Evolutionary conservation across 176 grass and related monocot genomes (phyloP).

Genomic region (Musa itinerans): DNA sequence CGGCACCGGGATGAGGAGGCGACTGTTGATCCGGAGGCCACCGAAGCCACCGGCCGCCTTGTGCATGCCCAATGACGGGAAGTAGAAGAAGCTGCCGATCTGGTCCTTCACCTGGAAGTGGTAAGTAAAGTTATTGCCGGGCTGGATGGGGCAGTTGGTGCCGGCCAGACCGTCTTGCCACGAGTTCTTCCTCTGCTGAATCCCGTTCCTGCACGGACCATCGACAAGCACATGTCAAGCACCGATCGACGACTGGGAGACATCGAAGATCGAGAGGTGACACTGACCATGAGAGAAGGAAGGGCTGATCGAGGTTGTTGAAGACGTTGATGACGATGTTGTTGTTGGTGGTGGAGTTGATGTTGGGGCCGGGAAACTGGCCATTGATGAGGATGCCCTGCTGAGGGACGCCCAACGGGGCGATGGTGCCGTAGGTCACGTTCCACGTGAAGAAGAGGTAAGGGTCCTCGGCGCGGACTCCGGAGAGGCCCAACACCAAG

Average conservation of each 20-base stretch:
- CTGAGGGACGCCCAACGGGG: slow-evolving; percentile 44
- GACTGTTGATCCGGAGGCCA: slow-evolving; percentile 67
- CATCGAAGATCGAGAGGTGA: background rate
- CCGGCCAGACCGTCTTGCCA: slow-evolving; percentile 77
- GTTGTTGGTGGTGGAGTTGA: slow-evolving; percentile 92
- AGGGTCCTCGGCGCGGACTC: slow-evolving; percentile 64
- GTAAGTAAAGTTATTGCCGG: slow-evolving; percentile 81
- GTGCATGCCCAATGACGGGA: slow-evolving; percentile 73
- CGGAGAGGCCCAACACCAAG: background rate
- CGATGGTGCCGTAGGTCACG: slow-evolving; percentile 66
- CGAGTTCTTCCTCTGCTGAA: slow-evolving; percentile 89
- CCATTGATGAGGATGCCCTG: slow-evolving; percentile 76
- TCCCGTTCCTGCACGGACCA: slow-evolving; percentile 55
- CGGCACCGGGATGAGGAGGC: slow-evolving; percentile 75
- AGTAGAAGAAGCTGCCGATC: slow-evolving; percentile 96
- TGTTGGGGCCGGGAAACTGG: slow-evolving; percentile 67
- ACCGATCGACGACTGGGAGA: background rate
- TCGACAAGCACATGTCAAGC: background rate
- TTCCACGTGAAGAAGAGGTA: slow-evolving; percentile 84
- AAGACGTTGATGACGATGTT: slow-evolving; percentile 88
- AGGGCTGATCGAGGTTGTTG: slow-evolving; percentile 73
- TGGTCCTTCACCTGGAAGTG: slow-evolving; percentile 87
- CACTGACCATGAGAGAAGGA: slow-evolving; percentile 71
- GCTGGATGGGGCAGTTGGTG: slow-evolving; percentile 71
- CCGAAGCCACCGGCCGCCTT: slow-evolving; percentile 64